These are phyloP conservation scores for Urostyla sp. DNA, from an alignment of 73 alveolate species.

Conservation along the genomic window DNA sequence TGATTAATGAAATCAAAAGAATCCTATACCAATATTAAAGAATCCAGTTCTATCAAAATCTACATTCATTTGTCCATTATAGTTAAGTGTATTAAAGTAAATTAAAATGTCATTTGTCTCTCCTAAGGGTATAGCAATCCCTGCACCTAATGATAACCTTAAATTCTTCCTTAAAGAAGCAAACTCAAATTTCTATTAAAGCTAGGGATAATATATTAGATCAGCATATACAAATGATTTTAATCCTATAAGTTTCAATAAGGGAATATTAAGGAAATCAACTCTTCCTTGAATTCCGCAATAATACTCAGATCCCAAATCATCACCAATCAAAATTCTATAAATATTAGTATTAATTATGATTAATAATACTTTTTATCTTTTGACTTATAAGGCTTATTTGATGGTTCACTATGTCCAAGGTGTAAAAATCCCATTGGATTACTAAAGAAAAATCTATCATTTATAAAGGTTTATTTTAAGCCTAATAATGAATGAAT, in stretches of 20 bases:
- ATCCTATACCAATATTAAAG: constrained; percentile 37
- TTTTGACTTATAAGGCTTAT: background rate
- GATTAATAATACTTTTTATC: background rate
- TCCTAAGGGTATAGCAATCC: constrained; percentile 18
- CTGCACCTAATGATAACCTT: constrained; percentile 38
- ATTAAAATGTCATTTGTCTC: background rate
- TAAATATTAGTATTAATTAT: background rate
- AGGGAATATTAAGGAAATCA: constrained; percentile 35
- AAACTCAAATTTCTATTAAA: background rate
- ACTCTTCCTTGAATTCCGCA: background rate
- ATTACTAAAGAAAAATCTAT: constrained; percentile 25
- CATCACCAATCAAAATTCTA: constrained; percentile 30
- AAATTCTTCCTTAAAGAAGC: background rate
- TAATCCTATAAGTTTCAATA: background rate
- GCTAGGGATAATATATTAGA: background rate
- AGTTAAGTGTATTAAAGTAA: constrained; percentile 29
- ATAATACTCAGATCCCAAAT: constrained; percentile 15
- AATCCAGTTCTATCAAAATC: constrained; percentile 28
- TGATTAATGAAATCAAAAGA: constrained; percentile 31
- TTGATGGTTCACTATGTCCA: constrained; percentile 14
- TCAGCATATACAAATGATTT: constrained; percentile 21
- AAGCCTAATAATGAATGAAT: constrained; percentile 18
- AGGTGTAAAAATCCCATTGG: constrained; percentile 24
- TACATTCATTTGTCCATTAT: background rate
- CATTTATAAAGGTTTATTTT: constrained; percentile 14